A percentile compares a stretch with the other conserved stretches of the same genome.
Evolutionary conservation across 371 early-diverging fungal species (phyloP).

Genomic region (Rhizopus delemar): DNA sequence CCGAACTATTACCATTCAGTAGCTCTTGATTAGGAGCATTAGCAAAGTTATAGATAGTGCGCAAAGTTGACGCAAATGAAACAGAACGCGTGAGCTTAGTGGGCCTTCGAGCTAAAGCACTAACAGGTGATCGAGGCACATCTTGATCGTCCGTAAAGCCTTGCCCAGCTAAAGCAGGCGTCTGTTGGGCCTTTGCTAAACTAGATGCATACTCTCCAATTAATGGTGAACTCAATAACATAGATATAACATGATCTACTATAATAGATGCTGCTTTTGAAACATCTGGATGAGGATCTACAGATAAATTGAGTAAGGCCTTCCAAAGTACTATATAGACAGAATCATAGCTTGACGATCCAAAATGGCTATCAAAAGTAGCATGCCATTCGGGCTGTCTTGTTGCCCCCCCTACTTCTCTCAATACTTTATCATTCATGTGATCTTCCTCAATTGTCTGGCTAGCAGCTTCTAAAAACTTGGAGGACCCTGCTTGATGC

Average conservation of each 20-base stretch:
- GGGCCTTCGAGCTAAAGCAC: slow-evolving; percentile 26
- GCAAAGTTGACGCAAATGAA: slow-evolving; percentile 52
- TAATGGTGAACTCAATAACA: slow-evolving; percentile 43
- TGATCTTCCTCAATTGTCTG: slow-evolving; percentile 69
- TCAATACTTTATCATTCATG: slow-evolving; percentile 18
- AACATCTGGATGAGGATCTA: slow-evolving; percentile 78
- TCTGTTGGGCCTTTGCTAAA: slow-evolving; percentile 35
- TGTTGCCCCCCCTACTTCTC: slow-evolving; percentile 19
- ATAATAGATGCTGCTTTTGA: slow-evolving; percentile 63
- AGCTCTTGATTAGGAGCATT: slow-evolving; percentile 15
- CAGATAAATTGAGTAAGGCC: slow-evolving; percentile 71
- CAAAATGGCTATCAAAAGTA: slow-evolving; percentile 34
- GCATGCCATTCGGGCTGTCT: slow-evolving; percentile 35
- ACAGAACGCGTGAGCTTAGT: slow-evolving; percentile 46
- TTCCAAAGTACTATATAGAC: slow-evolving; percentile 78
- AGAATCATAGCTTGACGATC: slow-evolving; percentile 48
- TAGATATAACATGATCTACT: slow-evolving; percentile 73
- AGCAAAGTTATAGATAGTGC: slow-evolving; percentile 53
- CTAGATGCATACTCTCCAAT: slow-evolving; percentile 44
- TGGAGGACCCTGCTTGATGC: slow-evolving; percentile 53
- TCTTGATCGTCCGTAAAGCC: slow-evolving; percentile 15
- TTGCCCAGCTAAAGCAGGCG: slow-evolving; percentile 15
- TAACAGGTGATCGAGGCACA: not conserved
- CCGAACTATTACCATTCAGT: not conserved
- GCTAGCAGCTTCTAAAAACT: slow-evolving; percentile 66